Percentiles rank a stretch among this genome's conserved stretches.
These are phyloP conservation scores for Phytophthora lateralis DNA, from an alignment of 352 stramenopile genomes.

Conservation along the genomic window DNA sequence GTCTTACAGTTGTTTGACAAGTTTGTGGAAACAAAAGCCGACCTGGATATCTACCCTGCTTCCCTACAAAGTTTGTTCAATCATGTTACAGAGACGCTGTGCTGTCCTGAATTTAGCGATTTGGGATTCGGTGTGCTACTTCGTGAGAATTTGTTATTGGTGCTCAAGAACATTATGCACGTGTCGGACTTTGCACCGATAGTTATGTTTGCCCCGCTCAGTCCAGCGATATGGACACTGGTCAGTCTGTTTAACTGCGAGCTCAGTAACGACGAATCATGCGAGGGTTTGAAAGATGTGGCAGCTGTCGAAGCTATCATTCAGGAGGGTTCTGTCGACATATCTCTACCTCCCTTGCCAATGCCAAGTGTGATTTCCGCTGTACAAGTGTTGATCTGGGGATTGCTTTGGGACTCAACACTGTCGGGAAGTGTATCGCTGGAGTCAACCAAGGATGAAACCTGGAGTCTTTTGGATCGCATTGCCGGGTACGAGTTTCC, in stretches of 20 bases:
- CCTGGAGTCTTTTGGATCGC: constrained; percentile 25
- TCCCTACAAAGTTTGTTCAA: constrained; percentile 18
- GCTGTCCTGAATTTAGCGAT: not conserved
- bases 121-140: constrained; percentile 8
- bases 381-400: constrained; percentile 38
- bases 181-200: constrained; percentile 14
- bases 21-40: constrained; percentile 7
- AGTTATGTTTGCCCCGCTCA: constrained; percentile 7
- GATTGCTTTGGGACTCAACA: constrained; percentile 35
- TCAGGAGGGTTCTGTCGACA: not conserved
- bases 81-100: constrained; percentile 7
- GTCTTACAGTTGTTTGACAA: constrained; percentile 19
- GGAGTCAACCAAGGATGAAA: constrained; percentile 16
- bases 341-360: not conserved
- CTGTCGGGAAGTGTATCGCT: constrained; percentile 6
- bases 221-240: constrained; percentile 25
- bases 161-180: constrained; percentile 37
- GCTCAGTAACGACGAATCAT: constrained; percentile 11
- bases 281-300: constrained; percentile 20
- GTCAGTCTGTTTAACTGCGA: constrained; percentile 22
- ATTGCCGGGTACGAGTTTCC: constrained; percentile 23
- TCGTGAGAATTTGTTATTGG: constrained; percentile 37
- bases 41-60: not conserved
- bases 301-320: constrained; percentile 15
- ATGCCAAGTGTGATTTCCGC: constrained; percentile 17